phyloP scores from a whole-genome alignment of 768 basidiomycete species.

The Leucosporidium scottii region DNA sequence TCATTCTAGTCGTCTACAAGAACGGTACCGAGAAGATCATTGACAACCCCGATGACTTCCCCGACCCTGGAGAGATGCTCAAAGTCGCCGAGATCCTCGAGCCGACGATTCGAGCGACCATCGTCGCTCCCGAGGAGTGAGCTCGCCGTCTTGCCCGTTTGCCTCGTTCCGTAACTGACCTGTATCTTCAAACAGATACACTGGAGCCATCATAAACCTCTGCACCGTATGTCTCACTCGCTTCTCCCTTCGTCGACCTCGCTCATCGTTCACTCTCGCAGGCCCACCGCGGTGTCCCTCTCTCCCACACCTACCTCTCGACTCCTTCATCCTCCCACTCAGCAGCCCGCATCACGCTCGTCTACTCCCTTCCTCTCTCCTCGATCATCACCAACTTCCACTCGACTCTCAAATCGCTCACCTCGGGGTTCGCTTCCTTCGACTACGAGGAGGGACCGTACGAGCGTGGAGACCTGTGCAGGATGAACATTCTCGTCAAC shows the following conservation, averaged over 20 bases:
- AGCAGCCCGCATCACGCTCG: conserved; percentile 54
- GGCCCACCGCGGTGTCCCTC: conserved; percentile 69
- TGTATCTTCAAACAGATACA: conserved; percentile 49
- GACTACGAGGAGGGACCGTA: conserved; percentile 98
- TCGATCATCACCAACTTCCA: conserved; percentile 96
- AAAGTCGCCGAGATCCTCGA: conserved; percentile 71
- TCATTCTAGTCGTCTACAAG: conserved; percentile 61
- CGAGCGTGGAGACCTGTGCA: conserved; percentile 34
- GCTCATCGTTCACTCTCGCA: not conserved
- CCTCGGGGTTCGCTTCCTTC: conserved; percentile 84
- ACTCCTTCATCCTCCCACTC: conserved; percentile 38
- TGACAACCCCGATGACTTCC: conserved; percentile 94
- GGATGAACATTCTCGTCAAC: conserved; percentile 90
- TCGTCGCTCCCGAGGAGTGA: conserved; percentile 85
- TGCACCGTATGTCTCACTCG: conserved; percentile 49
- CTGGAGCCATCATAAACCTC: conserved; percentile 93
- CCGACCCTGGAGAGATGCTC: conserved; percentile 61
- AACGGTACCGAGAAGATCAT: conserved; percentile 57
- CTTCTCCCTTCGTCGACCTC: not conserved
- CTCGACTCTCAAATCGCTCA: conserved; percentile 84
- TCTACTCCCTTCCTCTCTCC: conserved; percentile 74
- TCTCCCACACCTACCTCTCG: conserved; percentile 80
- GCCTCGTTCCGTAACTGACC: not conserved
- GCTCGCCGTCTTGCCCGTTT: conserved; percentile 14
- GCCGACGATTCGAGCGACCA: conserved; percentile 85